These are phyloP conservation scores for Thalassiosira exigua DNA, from an alignment of 352 stramenopile species.

Conservation along the genomic window DNA sequence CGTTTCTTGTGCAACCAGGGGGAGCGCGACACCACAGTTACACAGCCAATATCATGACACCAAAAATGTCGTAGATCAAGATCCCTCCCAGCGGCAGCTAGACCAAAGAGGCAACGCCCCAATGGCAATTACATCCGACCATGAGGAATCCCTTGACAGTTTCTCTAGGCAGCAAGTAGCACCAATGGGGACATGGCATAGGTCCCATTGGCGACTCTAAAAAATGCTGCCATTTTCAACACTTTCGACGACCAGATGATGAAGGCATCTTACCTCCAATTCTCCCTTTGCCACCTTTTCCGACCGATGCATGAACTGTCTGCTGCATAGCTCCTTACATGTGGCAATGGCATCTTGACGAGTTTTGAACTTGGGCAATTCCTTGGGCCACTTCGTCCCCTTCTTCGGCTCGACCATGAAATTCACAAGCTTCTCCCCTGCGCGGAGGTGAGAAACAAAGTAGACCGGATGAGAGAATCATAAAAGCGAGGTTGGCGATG, in stretches of 20 bases:
- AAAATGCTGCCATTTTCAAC: conserved; percentile 55
- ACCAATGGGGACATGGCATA: conserved; percentile 57
- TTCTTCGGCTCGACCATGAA: conserved; percentile 86
- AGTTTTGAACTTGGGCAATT: conserved; percentile 82
- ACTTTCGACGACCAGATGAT: background rate
- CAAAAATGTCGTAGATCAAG: conserved; percentile 68
- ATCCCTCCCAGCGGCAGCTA: conserved; percentile 57
- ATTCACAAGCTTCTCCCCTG: conserved; percentile 86
- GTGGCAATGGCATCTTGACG: conserved; percentile 77
- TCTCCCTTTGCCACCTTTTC: conserved; percentile 85
- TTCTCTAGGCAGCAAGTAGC: conserved; percentile 67
- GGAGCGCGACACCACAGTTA: too few relatives aligned
- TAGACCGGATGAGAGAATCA: conserved; percentile 1
- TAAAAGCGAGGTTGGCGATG: too few relatives aligned
- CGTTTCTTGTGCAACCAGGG: too few relatives aligned
- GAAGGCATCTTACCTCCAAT: conserved; percentile 80
- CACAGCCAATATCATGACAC: too few relatives aligned
- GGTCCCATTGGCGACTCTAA: conserved; percentile 65
- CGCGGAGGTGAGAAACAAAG: conserved; percentile 1
- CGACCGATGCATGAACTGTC: conserved; percentile 83
- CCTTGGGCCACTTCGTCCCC: conserved; percentile 84
- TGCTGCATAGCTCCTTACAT: conserved; percentile 82
- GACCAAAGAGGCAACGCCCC: conserved; percentile 36
- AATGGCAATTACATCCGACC: conserved; percentile 54
- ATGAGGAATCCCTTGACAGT: conserved; percentile 68